phyloP scores from a whole-genome alignment of 352 stramenopile genomes.

The Globisporangium paroecandrum region DNA sequence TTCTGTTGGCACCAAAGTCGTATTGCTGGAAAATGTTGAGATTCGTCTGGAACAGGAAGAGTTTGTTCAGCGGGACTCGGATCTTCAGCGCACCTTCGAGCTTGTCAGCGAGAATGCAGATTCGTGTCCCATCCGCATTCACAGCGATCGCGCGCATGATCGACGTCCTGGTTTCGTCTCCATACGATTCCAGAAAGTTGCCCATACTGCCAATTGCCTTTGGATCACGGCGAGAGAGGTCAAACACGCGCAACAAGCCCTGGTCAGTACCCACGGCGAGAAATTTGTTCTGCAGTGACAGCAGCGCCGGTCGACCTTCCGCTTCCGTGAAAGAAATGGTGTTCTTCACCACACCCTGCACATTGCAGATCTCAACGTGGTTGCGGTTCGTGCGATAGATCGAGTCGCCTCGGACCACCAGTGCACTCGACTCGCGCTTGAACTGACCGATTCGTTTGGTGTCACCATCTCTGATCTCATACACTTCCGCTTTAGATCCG shows the following conservation, averaged over 20 bases:
- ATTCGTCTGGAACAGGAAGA: conserved; percentile 90
- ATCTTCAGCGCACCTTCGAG: conserved; percentile 78
- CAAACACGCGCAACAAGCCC: conserved; percentile 85
- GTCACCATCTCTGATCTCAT: conserved; percentile 74
- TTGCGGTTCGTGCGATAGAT: conserved; percentile 85
- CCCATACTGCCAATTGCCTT: conserved; percentile 87
- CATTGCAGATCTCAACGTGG: conserved; percentile 87
- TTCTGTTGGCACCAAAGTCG: conserved; percentile 78
- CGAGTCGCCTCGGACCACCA: conserved; percentile 82
- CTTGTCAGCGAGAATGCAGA: conserved; percentile 84
- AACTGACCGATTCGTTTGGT: conserved; percentile 60
- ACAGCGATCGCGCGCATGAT: conserved; percentile 71
- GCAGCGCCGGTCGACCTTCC: conserved; percentile 76
- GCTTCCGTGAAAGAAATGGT: conserved; percentile 88
- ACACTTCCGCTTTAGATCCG: conserved; percentile 83
- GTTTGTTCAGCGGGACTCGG: conserved; percentile 76
- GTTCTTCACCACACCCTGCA: conserved; percentile 84
- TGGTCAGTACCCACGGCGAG: conserved; percentile 86
- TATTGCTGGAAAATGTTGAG: conserved; percentile 88
- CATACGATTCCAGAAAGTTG: conserved; percentile 57
- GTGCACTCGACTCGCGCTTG: conserved; percentile 64
- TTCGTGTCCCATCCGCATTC: conserved; percentile 88
- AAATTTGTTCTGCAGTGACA: conserved; percentile 89
- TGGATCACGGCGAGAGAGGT: conserved; percentile 80
- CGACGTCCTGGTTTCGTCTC: conserved; percentile 47